phyloP scores from a whole-genome alignment of 1,284 basidiomycete species.

The Tremellales sp. region DNA sequence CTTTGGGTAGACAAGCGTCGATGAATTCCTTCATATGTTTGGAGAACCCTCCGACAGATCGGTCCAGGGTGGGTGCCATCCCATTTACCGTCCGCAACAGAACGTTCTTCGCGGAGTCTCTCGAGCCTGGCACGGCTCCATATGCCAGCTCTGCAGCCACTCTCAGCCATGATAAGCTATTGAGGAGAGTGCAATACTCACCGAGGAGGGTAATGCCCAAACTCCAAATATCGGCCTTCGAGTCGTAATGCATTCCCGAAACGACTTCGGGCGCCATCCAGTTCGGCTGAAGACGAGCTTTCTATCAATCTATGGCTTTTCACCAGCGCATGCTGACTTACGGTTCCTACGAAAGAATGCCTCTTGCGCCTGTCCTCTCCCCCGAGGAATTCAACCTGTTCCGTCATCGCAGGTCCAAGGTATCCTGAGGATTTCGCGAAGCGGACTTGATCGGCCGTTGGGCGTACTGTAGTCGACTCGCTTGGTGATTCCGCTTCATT shows the following conservation, averaged over 20 bases:
- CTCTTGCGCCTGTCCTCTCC: too few species aligned
- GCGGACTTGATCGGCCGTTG: slow-evolving; percentile 23
- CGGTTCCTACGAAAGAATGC: too few species aligned
- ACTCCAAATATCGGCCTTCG: slow-evolving; percentile 96
- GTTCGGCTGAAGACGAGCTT: slow-evolving; percentile 55
- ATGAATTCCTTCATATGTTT: slow-evolving; percentile 87
- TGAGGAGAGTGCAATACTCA: slow-evolving; percentile 3
- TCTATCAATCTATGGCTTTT: too few species aligned
- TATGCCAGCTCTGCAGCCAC: slow-evolving; percentile 30
- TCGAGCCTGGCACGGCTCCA: slow-evolving; percentile 27
- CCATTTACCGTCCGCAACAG: slow-evolving; percentile 16
- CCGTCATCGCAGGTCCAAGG: too few species aligned
- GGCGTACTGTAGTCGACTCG: slow-evolving; percentile 11
- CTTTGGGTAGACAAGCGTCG: slow-evolving; percentile 72
- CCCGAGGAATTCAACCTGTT: too few species aligned
- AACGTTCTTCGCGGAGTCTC: slow-evolving; percentile 15
- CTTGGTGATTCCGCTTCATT: slow-evolving; percentile 14
- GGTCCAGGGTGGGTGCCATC: slow-evolving; percentile 21
- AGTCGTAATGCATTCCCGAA: slow-evolving; percentile 77
- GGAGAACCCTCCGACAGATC: slow-evolving; percentile 57
- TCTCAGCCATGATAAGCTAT: slow-evolving; percentile 3
- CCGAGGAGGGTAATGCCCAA: slow-evolving; percentile 86
- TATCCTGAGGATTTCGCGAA: too few species aligned
- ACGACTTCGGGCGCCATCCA: slow-evolving; percentile 99
- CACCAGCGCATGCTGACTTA: not conserved